phyloP scores from a whole-genome alignment of 1,284 basidiomycete species.

The Neonothopanus nambi region DNA sequence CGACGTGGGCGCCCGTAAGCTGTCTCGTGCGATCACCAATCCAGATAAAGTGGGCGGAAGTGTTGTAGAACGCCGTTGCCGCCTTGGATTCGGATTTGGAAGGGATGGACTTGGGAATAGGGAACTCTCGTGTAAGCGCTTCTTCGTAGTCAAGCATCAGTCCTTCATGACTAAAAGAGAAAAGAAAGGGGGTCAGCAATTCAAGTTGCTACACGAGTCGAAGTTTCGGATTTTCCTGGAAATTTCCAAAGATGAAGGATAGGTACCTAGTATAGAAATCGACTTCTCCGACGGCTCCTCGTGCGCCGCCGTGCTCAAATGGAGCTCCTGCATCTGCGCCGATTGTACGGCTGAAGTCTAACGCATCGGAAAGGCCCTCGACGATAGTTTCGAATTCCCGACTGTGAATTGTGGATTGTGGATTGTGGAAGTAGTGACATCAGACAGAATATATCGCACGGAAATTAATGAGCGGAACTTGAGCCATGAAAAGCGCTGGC shows the following conservation, averaged over 20 bases:
- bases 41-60: slow-evolving; percentile 95
- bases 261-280: slow-evolving; percentile 90
- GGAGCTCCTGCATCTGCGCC: slow-evolving; percentile 57
- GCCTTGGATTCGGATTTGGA: background rate
- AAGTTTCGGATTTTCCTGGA: too few species aligned
- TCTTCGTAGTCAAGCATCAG: slow-evolving; percentile 94
- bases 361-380: slow-evolving; percentile 82
- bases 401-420: too few species aligned
- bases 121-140: slow-evolving; percentile 78
- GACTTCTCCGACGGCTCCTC: slow-evolving; percentile 83
- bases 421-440: too few species aligned
- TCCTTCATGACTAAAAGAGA: slow-evolving; percentile 79
- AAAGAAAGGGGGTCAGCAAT: too few species aligned
- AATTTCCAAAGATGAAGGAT: slow-evolving; percentile 8
- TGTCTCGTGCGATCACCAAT: slow-evolving; percentile 97
- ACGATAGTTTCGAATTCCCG: slow-evolving; percentile 86
- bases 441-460: background rate
- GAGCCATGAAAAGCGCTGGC: slow-evolving; percentile 21
- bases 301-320: slow-evolving; percentile 69
- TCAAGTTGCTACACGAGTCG: slow-evolving; percentile 10
- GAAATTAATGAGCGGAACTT: slow-evolving; percentile 7
- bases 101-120: slow-evolving; percentile 28
- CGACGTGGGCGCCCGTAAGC: slow-evolving; percentile 90
- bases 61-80: slow-evolving; percentile 70
- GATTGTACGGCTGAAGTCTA: slow-evolving; percentile 92